Evolutionary conservation across 495 filamentous ascomycete genomes (phyloP).

Genomic region (Lentithecium fluviatile): DNA sequence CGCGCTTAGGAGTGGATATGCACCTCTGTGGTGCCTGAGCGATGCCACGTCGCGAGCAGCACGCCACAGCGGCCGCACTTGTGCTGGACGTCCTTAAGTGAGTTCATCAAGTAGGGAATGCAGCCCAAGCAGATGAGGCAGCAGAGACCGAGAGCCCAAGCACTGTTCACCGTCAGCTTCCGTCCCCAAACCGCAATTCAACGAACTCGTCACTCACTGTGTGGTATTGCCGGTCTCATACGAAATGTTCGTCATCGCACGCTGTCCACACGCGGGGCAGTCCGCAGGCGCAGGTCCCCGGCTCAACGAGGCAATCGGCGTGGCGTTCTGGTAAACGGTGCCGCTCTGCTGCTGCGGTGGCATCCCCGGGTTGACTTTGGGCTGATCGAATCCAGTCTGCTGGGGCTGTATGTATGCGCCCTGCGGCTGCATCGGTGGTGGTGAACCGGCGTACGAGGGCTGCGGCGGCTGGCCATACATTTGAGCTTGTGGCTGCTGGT

Average conservation of each 20-base stretch:
- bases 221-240: slow-evolving; percentile 49
- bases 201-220: slow-evolving; percentile 46
- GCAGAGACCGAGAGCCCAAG: slow-evolving; percentile 50
- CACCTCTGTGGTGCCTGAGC: slow-evolving; percentile 51
- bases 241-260: slow-evolving; percentile 50
- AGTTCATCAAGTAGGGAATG: slow-evolving; percentile 53
- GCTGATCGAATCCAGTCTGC: slow-evolving; percentile 1
- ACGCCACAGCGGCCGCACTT: slow-evolving; percentile 52
- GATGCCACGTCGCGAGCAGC: slow-evolving; percentile 53
- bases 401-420: slow-evolving; percentile 15
- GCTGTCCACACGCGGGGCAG: slow-evolving; percentile 50
- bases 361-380: slow-evolving; percentile 19
- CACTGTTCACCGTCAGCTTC: slow-evolving; percentile 41
- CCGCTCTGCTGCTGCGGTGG: slow-evolving; percentile 29
- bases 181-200: neutral
- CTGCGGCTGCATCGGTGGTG: slow-evolving; percentile 24
- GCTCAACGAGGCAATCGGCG: slow-evolving; percentile 41
- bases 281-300: slow-evolving; percentile 49
- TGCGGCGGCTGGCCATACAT: slow-evolving; percentile 19
- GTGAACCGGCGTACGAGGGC: slow-evolving; percentile 13
- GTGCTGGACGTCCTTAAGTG: slow-evolving; percentile 55
- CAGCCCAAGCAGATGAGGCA: slow-evolving; percentile 51
- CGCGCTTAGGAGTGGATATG: slow-evolving; percentile 38
- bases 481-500: slow-evolving; percentile 20
- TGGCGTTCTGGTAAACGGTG: slow-evolving; percentile 36